phyloP scores from a whole-genome alignment of 2,329 filamentous ascomycete genomes.

The Clonostachys sp. region DNA sequence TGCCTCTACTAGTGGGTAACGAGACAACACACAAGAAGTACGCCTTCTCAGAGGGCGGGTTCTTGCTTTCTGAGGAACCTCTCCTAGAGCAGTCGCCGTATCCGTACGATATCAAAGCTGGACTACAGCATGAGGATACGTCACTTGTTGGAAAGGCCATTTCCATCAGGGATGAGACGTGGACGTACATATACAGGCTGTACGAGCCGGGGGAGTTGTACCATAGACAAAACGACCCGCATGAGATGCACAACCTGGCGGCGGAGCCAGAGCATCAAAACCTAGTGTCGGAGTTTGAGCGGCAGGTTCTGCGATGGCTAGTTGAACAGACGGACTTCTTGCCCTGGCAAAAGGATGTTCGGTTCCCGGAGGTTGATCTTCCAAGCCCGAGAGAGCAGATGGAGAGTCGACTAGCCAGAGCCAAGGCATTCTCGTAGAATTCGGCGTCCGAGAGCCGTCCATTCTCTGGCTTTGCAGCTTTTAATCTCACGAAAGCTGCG shows the following conservation, averaged over 20 bases:
- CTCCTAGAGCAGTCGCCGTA: conserved; percentile 34
- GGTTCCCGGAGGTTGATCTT: conserved; percentile 25
- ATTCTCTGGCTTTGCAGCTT: no score
- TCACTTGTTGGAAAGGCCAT: conserved; percentile 35
- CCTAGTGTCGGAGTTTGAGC: conserved; percentile 15
- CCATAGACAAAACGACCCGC: conserved; percentile 23
- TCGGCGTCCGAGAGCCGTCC: no score
- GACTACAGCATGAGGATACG: conserved; percentile 37
- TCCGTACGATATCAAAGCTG: conserved; percentile 39
- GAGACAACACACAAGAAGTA: conserved; percentile 25
- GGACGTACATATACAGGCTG: conserved; percentile 37
- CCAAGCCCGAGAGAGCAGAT: conserved; percentile 18
- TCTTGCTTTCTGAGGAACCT: conserved; percentile 36
- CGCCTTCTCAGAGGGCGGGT: conserved; percentile 37
- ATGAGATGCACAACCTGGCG: conserved; percentile 32
- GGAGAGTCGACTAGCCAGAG: background rate
- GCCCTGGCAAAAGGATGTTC: conserved; percentile 23
- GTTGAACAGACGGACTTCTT: conserved; percentile 25
- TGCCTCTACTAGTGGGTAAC: conserved; percentile 16
- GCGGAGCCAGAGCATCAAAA: conserved; percentile 13
- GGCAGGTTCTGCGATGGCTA: conserved; percentile 29
- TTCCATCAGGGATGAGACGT: conserved; percentile 24
- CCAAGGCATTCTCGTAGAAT: no score
- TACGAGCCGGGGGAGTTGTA: conserved; percentile 41
- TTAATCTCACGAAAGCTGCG: no score